Percentiles rank a stretch among this genome's conserved stretches.
Evolutionary conservation across 2,329 filamentous ascomycete genomes (phyloP).

Genomic region (Hymenoscyphus occultus): DNA sequence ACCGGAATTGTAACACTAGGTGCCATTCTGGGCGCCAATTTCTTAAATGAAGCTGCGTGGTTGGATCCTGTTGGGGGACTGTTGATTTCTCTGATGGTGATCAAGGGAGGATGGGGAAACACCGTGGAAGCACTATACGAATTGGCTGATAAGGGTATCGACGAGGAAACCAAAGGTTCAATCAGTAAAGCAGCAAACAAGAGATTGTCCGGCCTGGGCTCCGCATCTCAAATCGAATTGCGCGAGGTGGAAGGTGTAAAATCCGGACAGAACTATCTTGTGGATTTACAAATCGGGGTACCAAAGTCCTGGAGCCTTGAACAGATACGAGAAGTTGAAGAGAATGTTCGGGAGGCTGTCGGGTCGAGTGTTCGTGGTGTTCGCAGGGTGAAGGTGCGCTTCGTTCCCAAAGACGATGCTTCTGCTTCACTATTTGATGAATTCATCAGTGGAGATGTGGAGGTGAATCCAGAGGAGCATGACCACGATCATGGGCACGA

Average conservation of each 20-base stretch:
- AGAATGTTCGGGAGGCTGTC: slow-evolving; percentile 67
- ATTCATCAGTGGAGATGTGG: slow-evolving; percentile 66
- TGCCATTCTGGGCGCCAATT: slow-evolving; percentile 85
- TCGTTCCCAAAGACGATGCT: slow-evolving; percentile 65
- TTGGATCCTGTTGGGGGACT: slow-evolving; percentile 91
- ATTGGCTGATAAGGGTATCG: slow-evolving; percentile 85
- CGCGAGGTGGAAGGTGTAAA: slow-evolving; percentile 85
- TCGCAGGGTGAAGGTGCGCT: slow-evolving; percentile 78
- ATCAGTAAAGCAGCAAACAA: slow-evolving; percentile 64
- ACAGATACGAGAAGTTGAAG: slow-evolving; percentile 68
- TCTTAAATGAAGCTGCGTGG: slow-evolving; percentile 83
- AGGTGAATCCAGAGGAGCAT: slow-evolving; percentile 58
- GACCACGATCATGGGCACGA: slow-evolving; percentile 43
- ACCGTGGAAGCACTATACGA: slow-evolving; percentile 79
- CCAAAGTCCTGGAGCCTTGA: slow-evolving; percentile 74
- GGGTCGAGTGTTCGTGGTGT: slow-evolving; percentile 79
- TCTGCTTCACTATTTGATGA: slow-evolving; percentile 68
- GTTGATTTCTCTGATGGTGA: slow-evolving; percentile 88
- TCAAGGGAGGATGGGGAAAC: slow-evolving; percentile 85
- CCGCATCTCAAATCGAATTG: slow-evolving; percentile 62
- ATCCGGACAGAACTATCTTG: slow-evolving; percentile 91
- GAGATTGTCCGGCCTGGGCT: slow-evolving; percentile 53
- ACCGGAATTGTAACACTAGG: slow-evolving; percentile 90
- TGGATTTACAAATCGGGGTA: slow-evolving; percentile 84
- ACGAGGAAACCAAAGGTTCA: slow-evolving; percentile 74